Conservation (phyloP, 345 rosid species). For the Garcia nutans region DNA sequence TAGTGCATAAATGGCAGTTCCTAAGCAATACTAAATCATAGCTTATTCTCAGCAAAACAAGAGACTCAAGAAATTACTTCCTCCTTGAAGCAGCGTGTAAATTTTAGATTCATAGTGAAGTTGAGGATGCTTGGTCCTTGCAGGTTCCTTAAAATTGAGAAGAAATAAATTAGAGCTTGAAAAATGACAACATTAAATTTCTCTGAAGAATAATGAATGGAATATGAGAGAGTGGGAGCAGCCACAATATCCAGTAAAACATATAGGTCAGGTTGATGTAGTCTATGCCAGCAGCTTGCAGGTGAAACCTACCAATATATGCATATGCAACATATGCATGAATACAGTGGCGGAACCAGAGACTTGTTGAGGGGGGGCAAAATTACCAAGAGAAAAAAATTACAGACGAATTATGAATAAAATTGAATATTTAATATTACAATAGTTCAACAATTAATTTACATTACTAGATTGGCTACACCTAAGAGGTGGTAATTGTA, state of each 20-base stretch:
- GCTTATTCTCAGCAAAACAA: neutral
- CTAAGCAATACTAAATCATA: neutral
- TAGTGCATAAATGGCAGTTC: neutral
- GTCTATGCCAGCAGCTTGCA: neutral
- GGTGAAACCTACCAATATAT: neutral
- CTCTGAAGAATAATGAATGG: neutral
- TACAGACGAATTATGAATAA: too few relatives aligned
- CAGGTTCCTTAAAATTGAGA: constrained; percentile 23
- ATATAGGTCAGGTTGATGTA: neutral
- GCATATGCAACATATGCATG: neutral
- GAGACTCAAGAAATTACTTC: constrained; percentile 19
- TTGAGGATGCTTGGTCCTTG: constrained; percentile 28
- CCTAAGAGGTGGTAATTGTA: too few relatives aligned
- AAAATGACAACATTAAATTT: neutral
- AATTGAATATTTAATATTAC: too few relatives aligned
- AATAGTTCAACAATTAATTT: too few relatives aligned
- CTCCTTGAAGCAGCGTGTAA: constrained; percentile 32
- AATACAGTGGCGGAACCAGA: too few relatives aligned
- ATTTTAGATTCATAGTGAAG: constrained; percentile 33
- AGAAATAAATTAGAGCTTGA: neutral
- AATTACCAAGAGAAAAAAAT: too few relatives aligned
- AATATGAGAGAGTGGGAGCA: neutral
- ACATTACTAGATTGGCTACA: too few relatives aligned
- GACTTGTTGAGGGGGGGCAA: too few relatives aligned
- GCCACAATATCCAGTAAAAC: neutral